phyloP scores from a whole-genome alignment of 306 rosid species.

The Medicago truncatula region DNA sequence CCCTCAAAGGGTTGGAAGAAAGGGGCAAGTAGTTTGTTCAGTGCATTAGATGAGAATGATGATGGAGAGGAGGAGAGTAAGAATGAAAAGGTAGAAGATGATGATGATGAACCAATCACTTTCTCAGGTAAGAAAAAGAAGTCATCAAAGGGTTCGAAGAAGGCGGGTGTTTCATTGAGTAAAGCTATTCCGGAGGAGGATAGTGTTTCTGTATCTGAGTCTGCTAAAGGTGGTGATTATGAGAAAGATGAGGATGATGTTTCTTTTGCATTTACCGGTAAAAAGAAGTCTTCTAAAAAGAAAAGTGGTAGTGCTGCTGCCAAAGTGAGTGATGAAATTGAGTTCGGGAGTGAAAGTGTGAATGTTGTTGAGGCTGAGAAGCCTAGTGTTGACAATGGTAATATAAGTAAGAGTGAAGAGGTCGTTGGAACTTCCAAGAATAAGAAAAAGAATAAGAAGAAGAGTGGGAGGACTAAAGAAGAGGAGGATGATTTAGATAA shows the following conservation, averaged over 20 bases:
- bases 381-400: constrained; percentile 43
- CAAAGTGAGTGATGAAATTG: constrained; percentile 53
- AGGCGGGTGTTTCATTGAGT: constrained; percentile 38
- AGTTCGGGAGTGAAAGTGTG: constrained; percentile 45
- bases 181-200: constrained; percentile 58
- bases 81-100: constrained; percentile 53
- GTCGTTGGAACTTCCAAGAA: constrained; percentile 69
- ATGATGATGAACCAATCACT: constrained; percentile 65
- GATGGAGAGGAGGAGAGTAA: constrained; percentile 52
- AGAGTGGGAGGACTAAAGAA: constrained; percentile 89
- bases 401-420: constrained; percentile 58
- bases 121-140: constrained; percentile 92
- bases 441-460: constrained; percentile 96
- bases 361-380: constrained; percentile 56
- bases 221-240: constrained; percentile 49
- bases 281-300: constrained; percentile 90
- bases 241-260: constrained; percentile 56
- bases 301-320: constrained; percentile 51
- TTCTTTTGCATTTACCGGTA: constrained; percentile 72
- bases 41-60: constrained; percentile 44
- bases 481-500: constrained; percentile 98
- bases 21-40: constrained; percentile 38
- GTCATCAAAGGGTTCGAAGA: constrained; percentile 71
- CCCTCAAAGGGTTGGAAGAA: constrained; percentile 61
- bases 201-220: constrained; percentile 52